These are phyloP conservation scores for Ustilago curta DNA, from an alignment of 1,284 basidiomycete genomes.

Conservation along the genomic window DNA sequence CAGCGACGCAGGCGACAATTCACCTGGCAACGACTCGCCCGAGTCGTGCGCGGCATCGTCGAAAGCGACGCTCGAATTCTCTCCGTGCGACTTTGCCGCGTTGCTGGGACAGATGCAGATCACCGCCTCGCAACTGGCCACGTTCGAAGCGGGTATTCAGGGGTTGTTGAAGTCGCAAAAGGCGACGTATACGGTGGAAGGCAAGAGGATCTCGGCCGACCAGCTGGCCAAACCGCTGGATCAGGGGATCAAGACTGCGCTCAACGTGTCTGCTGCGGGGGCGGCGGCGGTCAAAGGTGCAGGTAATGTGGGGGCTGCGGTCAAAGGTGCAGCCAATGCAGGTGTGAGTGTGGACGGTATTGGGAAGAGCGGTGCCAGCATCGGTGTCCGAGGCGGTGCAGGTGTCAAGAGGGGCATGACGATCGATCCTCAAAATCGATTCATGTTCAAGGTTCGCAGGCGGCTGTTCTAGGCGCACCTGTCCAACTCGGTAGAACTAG, in stretches of 20 bases:
- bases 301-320: not conserved
- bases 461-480: not conserved
- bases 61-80: constrained; percentile 19
- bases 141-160: constrained; percentile 23
- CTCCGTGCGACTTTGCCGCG: constrained; percentile 27
- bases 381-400: not conserved
- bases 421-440: constrained; percentile 6
- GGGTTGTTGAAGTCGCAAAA: constrained; percentile 4
- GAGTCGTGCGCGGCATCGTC: constrained; percentile 16
- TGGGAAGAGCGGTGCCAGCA: not conserved
- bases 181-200: constrained; percentile 25
- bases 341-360: not conserved
- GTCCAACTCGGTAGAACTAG: not conserved
- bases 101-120: constrained; percentile 28
- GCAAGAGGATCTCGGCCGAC: constrained; percentile 12
- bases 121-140: constrained; percentile 28
- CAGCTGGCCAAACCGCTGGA: constrained; percentile 12
- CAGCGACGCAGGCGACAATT: not conserved
- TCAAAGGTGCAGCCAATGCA: not conserved
- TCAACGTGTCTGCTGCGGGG: not conserved
- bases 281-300: not conserved
- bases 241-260: constrained; percentile 12
- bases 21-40: not conserved
- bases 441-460: constrained; percentile 23
- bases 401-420: constrained; percentile 6